Base-by-base conservation (phyloP, 495 filamentous ascomycete species). In the Stereocaulon alpinum region DNA sequence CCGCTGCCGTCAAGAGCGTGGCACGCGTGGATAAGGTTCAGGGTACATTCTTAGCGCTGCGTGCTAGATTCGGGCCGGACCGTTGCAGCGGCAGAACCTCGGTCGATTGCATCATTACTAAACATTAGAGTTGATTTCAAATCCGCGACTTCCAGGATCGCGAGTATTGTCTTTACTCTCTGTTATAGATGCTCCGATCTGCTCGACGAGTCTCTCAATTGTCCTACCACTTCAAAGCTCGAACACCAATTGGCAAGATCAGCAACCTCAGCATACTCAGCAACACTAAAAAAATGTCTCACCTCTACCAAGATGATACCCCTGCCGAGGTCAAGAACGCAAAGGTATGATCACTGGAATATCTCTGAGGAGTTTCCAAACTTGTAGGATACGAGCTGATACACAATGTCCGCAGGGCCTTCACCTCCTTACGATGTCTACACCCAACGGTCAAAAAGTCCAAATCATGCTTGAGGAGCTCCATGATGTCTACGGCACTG, bases 401-500 rank as follows among this genome's bases (percentile, higher is more conserved):
- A 7, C 0, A 32, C n/a, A 17, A 17, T 11, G 42, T 32, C 4
- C 34, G 12, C 49, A 69, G 67, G 67, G 67, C 41, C 63, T 69
- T 50, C 67, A 69, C 48, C 64, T 69, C 3, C 60, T 69, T 44
- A 69, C 67, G 2, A 50, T 56, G 61, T 62, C 43, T 50, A 69
- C 67, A 3, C 67, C 68, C 42, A 70, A 69, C 48, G 65, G 63
- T 4, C 68, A 69, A 43, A 69, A 69, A 47, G 66, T 69, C 3
- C 67, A 69, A 44, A 68, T 69, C 64, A 66, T 69, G 64, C 67
- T 69, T 14, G 64, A 70, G 49, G 66, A 68, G 61, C 63, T 70
- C 17, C 59, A 65, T 41, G 76, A 77, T 18, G 61, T 71, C 50
- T 82, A 82, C 61, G 79, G 76, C 27, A 76, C 71, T 9, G 62